Evolutionary conservation across 495 filamentous ascomycete genomes (phyloP).

Genomic region (Neurospora tetraspora): DNA sequence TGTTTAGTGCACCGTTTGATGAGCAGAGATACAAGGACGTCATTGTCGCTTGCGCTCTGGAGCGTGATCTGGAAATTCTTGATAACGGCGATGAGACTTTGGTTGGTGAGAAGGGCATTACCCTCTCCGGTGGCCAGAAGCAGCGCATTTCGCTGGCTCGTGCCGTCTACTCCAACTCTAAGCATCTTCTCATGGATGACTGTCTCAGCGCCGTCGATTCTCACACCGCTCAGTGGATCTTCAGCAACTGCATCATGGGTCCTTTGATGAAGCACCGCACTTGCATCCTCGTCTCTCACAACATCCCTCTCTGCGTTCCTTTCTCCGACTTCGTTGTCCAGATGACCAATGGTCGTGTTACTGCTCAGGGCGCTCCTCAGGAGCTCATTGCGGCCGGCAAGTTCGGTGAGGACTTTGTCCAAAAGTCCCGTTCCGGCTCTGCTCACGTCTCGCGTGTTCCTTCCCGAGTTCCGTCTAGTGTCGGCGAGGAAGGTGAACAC

Average conservation of each 20-base stretch:
- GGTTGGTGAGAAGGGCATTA: conserved; percentile 96
- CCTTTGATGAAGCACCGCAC: conserved; percentile 82
- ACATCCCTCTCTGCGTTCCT: conserved; percentile 74
- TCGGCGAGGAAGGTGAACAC: conserved; percentile 42
- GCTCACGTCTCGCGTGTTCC: conserved; percentile 53
- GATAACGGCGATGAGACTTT: conserved; percentile 88
- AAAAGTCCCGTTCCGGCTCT: conserved; percentile 62
- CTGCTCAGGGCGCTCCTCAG: conserved; percentile 62
- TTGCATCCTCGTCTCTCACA: conserved; percentile 97
- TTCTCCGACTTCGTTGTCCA: conserved; percentile 69
- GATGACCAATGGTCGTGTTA: conserved; percentile 76
- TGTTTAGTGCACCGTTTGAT: conserved; percentile 79
- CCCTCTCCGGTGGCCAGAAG: conserved; percentile 94
- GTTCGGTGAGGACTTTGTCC: conserved; percentile 66
- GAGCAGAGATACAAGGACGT: conserved; percentile 80
- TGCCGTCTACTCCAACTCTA: conserved; percentile 85
- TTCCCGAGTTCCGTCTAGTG: conserved; percentile 64
- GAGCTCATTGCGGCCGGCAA: conserved; percentile 75
- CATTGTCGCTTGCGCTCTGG: conserved; percentile 82
- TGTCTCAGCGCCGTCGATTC: conserved; percentile 98
- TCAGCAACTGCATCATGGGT: conserved; percentile 81
- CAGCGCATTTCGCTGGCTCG: conserved; percentile 93
- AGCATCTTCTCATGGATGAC: conserved; percentile 86
- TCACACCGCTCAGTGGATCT: conserved; percentile 97
- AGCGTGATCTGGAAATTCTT: conserved; percentile 85